Percentiles rank a stretch among this genome's conserved stretches.
These are phyloP conservation scores for Rhodofomes roseus DNA, from an alignment of 1,284 basidiomycete genomes.

Conservation along the genomic window DNA sequence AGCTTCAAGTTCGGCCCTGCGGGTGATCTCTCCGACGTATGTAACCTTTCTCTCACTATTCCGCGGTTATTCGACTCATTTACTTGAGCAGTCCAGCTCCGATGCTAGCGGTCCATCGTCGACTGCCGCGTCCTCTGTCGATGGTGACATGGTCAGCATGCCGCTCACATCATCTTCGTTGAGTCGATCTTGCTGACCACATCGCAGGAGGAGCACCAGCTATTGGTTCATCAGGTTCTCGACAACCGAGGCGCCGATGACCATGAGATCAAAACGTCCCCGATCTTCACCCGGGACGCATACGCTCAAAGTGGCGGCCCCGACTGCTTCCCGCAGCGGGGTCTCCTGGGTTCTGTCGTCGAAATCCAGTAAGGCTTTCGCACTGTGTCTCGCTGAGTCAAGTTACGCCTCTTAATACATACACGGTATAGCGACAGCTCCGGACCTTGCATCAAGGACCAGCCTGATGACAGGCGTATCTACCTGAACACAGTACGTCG, in stretches of 20 bases:
- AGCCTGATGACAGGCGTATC: constrained; percentile 41
- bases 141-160: neutral
- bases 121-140: neutral
- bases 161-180: neutral
- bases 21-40: neutral
- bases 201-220: neutral
- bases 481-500: constrained; percentile 56
- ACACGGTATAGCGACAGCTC: neutral
- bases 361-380: neutral
- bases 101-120: neutral
- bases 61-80: neutral
- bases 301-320: neutral
- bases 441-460: constrained; percentile 6
- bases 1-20: too few species aligned
- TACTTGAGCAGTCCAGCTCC: neutral
- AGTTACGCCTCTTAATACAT: too few species aligned
- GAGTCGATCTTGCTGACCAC: too few species aligned
- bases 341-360: neutral
- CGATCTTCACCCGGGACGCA: neutral
- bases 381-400: neutral
- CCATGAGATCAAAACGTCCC: constrained; percentile 1
- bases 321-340: neutral
- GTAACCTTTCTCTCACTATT: neutral
- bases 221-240: neutral
- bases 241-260: neutral